These are phyloP conservation scores for Viola odorata DNA, from an alignment of 345 rosid genomes.

Conservation along the genomic window DNA sequence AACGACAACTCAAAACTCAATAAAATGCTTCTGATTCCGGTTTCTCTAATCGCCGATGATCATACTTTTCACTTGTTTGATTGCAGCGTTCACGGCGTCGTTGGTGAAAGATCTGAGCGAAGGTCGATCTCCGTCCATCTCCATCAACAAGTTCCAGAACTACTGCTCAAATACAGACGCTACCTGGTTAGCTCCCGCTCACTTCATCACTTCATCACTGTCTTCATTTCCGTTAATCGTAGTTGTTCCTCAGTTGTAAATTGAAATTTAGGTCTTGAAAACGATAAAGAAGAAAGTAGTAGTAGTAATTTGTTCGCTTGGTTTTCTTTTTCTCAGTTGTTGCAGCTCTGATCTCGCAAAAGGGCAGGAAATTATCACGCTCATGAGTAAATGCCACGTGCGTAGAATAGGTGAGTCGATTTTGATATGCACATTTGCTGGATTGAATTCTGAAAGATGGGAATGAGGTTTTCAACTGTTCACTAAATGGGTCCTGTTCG, in stretches of 20 bases:
- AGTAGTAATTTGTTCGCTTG: too few relatives aligned
- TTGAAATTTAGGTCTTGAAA: too few relatives aligned
- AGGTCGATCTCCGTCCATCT: background rate
- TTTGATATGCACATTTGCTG: background rate
- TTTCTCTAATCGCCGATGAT: background rate
- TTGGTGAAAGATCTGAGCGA: constrained; percentile 1
- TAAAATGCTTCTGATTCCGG: background rate
- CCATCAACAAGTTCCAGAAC: background rate
- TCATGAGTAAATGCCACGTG: constrained; percentile 41
- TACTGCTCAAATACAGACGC: background rate
- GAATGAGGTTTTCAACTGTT: background rate
- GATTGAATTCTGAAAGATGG: background rate
- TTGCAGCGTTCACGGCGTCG: background rate
- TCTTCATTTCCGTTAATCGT: background rate
- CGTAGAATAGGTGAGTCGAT: constrained; percentile 55
- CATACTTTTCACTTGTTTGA: background rate
- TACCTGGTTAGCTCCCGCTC: background rate
- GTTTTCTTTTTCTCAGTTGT: constrained; percentile 25
- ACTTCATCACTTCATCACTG: too few relatives aligned
- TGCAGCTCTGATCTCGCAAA: constrained; percentile 55
- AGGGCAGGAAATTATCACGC: constrained; percentile 53
- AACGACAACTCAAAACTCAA: background rate
- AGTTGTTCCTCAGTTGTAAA: background rate
- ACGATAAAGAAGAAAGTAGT: too few relatives aligned
- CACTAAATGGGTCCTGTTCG: too few relatives aligned